These are phyloP conservation scores for Skeletonema marinoi DNA, from an alignment of 108 stramenopile species.

Conservation along the genomic window DNA sequence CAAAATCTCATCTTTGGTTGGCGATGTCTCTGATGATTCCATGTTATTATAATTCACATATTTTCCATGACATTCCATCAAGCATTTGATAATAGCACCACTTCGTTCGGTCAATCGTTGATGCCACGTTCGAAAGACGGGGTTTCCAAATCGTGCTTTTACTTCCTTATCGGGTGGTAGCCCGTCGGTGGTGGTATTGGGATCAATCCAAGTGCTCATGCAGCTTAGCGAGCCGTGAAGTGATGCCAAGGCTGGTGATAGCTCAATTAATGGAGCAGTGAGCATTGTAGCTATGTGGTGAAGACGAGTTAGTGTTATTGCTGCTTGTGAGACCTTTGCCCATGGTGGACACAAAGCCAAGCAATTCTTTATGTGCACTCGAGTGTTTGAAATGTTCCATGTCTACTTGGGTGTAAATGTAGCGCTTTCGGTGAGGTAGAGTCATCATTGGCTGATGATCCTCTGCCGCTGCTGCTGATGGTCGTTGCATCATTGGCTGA, in stretches of 20 bases:
- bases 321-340: constrained; percentile 65
- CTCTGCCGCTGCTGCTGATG: background rate
- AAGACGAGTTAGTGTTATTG: background rate
- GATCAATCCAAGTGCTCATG: constrained; percentile 65
- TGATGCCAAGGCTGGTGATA: constrained; percentile 78
- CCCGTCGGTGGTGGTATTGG: constrained; percentile 42
- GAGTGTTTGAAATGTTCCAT: constrained; percentile 75
- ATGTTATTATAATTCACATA: constrained; percentile 1
- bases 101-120: constrained; percentile 62
- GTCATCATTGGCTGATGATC: background rate
- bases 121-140: constrained; percentile 81
- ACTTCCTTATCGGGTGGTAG: constrained; percentile 61
- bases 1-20: constrained; percentile 17
- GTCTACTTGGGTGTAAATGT: constrained; percentile 79
- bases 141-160: constrained; percentile 80
- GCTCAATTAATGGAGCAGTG: constrained; percentile 47
- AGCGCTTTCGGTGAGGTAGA: constrained; percentile 42
- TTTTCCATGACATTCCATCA: constrained; percentile 53
- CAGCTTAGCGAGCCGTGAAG: constrained; percentile 71
- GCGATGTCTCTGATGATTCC: background rate
- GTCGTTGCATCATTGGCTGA: background rate
- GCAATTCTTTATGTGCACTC: constrained; percentile 58
- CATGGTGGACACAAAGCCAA: constrained; percentile 72
- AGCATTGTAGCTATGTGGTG: constrained; percentile 49
- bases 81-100: constrained; percentile 55